A percentile compares a stretch with the other conserved stretches of the same genome.
Conservation (phyloP, 345 rosid genomes). For the sweet orange (Citrus sinensis) region DNA sequence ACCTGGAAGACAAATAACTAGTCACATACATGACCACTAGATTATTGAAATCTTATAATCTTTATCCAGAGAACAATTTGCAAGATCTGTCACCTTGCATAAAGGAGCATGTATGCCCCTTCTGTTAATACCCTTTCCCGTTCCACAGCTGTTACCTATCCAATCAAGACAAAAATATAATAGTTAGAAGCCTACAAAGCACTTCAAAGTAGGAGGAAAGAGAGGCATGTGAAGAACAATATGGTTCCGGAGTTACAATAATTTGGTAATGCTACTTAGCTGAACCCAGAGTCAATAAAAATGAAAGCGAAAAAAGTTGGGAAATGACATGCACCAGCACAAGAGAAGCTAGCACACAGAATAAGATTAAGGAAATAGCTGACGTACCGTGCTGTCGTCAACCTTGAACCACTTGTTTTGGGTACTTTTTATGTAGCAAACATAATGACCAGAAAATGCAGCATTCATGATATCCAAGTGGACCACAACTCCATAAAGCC, state of each 20-base stretch:
- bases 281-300: neutral
- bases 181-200: neutral
- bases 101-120: slow-evolving; percentile 90
- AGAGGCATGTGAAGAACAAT: neutral
- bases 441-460: slow-evolving; percentile 92
- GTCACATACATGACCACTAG: slow-evolving; percentile 11
- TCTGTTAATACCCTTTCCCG: slow-evolving; percentile 59
- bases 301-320: neutral
- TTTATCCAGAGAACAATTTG: neutral
- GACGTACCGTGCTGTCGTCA: slow-evolving; percentile 83
- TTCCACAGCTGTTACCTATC: slow-evolving; percentile 67
- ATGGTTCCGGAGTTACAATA: neutral
- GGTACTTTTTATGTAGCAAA: slow-evolving; percentile 75
- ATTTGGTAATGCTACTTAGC: neutral
- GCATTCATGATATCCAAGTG: slow-evolving; percentile 95
- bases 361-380: slow-evolving; percentile 12
- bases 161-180: slow-evolving; percentile 20
- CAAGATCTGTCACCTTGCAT: slow-evolving; percentile 60
- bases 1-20: slow-evolving; percentile 40
- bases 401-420: slow-evolving; percentile 93
- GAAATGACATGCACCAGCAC: neutral
- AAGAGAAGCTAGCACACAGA: neutral
- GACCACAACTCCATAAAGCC: slow-evolving; percentile 92
- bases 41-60: neutral
- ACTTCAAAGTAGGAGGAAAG: neutral